Evolutionary conservation across 257 asterid genomes (phyloP).

Genomic region (Verbascum thapsus): DNA sequence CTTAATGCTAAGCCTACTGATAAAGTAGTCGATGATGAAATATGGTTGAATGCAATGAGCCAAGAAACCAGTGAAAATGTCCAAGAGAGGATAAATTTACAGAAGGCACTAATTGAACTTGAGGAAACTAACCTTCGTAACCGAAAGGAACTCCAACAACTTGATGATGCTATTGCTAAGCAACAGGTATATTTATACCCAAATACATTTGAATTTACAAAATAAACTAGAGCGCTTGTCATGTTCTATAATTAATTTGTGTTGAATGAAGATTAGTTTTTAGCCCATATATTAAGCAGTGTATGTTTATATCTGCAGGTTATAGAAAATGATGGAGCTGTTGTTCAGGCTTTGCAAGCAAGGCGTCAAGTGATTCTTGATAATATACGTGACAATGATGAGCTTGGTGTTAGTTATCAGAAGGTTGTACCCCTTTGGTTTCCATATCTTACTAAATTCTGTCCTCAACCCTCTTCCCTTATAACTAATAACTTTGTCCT

Average conservation of each 20-base stretch:
- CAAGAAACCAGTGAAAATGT: slow-evolving; percentile 94
- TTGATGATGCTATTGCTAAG: slow-evolving; percentile 82
- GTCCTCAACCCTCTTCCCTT: slow-evolving; percentile 24
- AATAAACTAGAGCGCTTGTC: neutral
- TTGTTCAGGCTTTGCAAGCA: slow-evolving; percentile 70
- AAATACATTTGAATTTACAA: slow-evolving; percentile 10
- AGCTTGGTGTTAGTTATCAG: slow-evolving; percentile 77
- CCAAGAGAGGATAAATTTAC: slow-evolving; percentile 91
- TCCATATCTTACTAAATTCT: slow-evolving; percentile 10
- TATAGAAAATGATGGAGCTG: slow-evolving; percentile 72
- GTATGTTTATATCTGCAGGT: slow-evolving; percentile 48
- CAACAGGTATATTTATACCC: slow-evolving; percentile 61
- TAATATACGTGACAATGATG: slow-evolving; percentile 95
- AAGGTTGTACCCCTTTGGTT: slow-evolving; percentile 51
- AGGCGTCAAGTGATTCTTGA: slow-evolving; percentile 93
- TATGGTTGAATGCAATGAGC: slow-evolving; percentile 72
- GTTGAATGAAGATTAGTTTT: slow-evolving; percentile 16
- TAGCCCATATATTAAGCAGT: slow-evolving; percentile 18
- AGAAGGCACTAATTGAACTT: slow-evolving; percentile 84
- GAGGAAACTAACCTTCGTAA: slow-evolving; percentile 93
- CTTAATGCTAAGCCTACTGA: slow-evolving; percentile 78
- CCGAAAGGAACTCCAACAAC: slow-evolving; percentile 80
- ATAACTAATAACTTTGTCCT: slow-evolving; percentile 24
- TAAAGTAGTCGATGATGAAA: slow-evolving; percentile 64
- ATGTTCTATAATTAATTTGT: neutral